Evolutionary conservation across 495 filamentous ascomycete genomes (phyloP), one percentile per base, ranked within the genome.

Genomic region (Trichoderma erinaceum): DNA sequence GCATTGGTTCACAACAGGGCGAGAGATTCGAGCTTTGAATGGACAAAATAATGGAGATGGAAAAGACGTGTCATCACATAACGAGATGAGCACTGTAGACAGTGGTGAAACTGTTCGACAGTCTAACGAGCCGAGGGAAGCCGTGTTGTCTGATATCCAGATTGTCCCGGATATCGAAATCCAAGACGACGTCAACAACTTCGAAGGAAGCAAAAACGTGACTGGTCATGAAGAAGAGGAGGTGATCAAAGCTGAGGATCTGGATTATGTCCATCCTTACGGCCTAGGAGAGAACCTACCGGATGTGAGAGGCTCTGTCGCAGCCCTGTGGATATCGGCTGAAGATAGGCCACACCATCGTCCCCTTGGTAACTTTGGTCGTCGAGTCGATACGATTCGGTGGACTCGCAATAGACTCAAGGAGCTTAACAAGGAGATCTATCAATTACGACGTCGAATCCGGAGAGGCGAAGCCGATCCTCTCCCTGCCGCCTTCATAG

Each of bases 381-480:
- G 84, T 46, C 75, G 70, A 32, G 90, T 93, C 21, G 92, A 96
- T 77, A 92, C 90, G 0, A 94, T 94, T 78, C 86, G 93, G 70
- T 96, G 92, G 89, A 89, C 87, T 65, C 86, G 93, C 67, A 82
- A 84, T 0, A 86, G 92, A 72, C 86, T 97, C 43, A 86, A 89
- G 70, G 87, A 87, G 66, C 83, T 96, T 66, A 90, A 86, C 69
- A 86, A 85, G 1, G 84, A 90, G 70, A 92, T 96, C 67, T 87
- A 90, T 65, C 81, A 87, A 61, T 76, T 88, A 68, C 90, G 92
- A 73, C 85, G 80, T 66, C 41, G 27, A n/a, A 25, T 66, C 5
- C 11, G 32, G 41, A 50, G 43, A 16, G 83, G 80, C 64, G 80
- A 82, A 5, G 85, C 85, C 64, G 82, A 90, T n/a, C 67, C 71